phyloP scores from a whole-genome alignment of 441 rosid genomes.

The Macaranga tanarius region DNA sequence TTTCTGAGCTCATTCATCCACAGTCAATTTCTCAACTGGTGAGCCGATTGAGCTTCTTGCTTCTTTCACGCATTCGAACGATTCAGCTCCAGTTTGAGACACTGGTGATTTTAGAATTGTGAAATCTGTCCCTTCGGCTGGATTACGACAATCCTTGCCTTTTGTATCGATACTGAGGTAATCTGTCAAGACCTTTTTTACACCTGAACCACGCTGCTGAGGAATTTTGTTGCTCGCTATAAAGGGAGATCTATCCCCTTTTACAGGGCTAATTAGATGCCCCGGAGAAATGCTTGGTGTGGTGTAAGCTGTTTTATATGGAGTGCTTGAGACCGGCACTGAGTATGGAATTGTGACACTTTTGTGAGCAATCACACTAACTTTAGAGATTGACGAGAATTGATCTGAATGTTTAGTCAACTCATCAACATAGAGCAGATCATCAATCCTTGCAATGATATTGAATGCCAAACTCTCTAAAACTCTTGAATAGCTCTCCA shows the following conservation, averaged over 20 bases:
- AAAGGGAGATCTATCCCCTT: conserved; percentile 55
- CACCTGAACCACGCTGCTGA: conserved; percentile 53
- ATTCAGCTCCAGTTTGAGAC: conserved; percentile 31
- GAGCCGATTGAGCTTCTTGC: conserved; percentile 20
- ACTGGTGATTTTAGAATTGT: conserved; percentile 30
- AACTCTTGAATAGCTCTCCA: conserved; percentile 95
- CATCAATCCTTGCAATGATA: conserved; percentile 87
- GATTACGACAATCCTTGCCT: conserved; percentile 39
- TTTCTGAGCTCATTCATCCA: conserved; percentile 7
- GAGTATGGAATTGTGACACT: conserved; percentile 51
- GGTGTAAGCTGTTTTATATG: conserved; percentile 53
- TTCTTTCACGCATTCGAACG: conserved; percentile 23
- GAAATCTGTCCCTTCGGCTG: conserved; percentile 30
- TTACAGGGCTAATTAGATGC: conserved; percentile 43
- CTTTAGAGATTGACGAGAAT: conserved; percentile 48
- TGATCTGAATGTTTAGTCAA: conserved; percentile 72
- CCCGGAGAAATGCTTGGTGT: conserved; percentile 77
- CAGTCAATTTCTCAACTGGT: conserved; percentile 17
- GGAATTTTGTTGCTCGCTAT: conserved; percentile 46
- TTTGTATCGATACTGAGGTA: conserved; percentile 49
- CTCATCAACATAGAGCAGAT: conserved; percentile 86
- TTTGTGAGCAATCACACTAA: conserved; percentile 48
- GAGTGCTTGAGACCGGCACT: conserved; percentile 49
- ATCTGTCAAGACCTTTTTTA: conserved; percentile 72
- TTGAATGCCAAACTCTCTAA: conserved; percentile 95